phyloP scores from a whole-genome alignment of 225 moss, liverwort and hornwort genomes.

The Pleurozium schreberi region DNA sequence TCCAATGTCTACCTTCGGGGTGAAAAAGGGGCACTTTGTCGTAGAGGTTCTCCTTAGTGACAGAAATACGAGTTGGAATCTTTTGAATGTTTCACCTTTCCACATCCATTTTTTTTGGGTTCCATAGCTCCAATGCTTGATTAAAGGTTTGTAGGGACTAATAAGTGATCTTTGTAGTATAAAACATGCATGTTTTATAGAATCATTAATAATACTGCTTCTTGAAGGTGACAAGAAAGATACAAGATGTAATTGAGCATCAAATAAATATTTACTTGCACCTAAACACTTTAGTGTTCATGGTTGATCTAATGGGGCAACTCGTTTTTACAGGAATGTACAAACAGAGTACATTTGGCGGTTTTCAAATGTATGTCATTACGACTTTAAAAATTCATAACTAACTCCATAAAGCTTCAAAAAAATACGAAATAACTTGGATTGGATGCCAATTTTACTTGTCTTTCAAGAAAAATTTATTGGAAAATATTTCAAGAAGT shows the following conservation, averaged over 20 bases:
- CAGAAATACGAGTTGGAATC: background rate
- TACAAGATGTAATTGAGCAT: background rate
- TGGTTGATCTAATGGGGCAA: too few species aligned
- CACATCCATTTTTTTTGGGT: background rate
- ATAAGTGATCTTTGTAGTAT: background rate
- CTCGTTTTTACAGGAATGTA: too few species aligned
- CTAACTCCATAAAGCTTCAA: too few species aligned
- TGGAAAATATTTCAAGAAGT: too few species aligned
- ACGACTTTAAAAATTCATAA: too few species aligned
- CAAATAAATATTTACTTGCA: too few species aligned
- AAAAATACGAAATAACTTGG: too few species aligned
- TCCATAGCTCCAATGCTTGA: background rate
- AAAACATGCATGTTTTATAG: background rate
- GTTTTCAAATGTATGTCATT: too few species aligned
- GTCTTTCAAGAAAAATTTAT: too few species aligned
- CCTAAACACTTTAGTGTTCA: too few species aligned
- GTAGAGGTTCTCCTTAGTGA: background rate
- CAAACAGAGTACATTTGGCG: too few species aligned
- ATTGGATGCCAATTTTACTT: too few species aligned
- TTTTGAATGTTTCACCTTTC: background rate
- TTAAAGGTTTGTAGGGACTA: background rate
- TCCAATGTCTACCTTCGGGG: background rate
- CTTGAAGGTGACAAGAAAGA: background rate
- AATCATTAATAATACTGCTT: background rate
- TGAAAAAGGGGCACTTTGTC: background rate